A percentile compares a stretch with the other conserved stretches of the same genome.
Evolutionary conservation across 768 basidiomycete genomes (phyloP).

Genomic region (Pholiota molesta): DNA sequence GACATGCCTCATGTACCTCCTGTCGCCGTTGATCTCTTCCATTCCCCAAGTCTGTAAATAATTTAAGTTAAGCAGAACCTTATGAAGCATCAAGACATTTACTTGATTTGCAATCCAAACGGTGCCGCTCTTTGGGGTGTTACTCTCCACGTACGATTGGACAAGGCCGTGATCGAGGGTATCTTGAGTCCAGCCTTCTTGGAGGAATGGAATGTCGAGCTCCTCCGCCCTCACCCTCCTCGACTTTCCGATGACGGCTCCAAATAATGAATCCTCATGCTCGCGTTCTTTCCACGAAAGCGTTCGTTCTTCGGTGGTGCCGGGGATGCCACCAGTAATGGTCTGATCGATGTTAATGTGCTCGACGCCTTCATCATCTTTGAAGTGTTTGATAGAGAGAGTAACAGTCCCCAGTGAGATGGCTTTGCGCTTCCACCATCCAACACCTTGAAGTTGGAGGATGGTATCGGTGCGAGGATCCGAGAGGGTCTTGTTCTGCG

Average conservation of each 20-base stretch:
- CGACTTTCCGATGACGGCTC: constrained; percentile 55
- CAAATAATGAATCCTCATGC: constrained; percentile 67
- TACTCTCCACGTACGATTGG: constrained; percentile 54
- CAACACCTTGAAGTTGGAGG: constrained; percentile 69
- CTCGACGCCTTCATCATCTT: constrained; percentile 59
- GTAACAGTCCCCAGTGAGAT: constrained; percentile 62
- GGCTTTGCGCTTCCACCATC: constrained; percentile 70
- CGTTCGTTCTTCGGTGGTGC: constrained; percentile 57
- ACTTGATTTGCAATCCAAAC: constrained; percentile 73
- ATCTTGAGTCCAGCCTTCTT: constrained; percentile 48
- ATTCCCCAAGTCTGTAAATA: constrained; percentile 63
- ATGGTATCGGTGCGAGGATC: constrained; percentile 60
- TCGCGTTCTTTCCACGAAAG: constrained; percentile 57
- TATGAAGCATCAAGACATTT: constrained; percentile 35
- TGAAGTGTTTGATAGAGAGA: constrained; percentile 65
- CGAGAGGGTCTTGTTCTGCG: constrained; percentile 70
- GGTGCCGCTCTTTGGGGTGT: constrained; percentile 61
- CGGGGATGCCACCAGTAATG: constrained; percentile 63
- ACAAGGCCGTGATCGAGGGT: constrained; percentile 48
- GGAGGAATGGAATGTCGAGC: constrained; percentile 50
- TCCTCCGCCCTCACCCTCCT: constrained; percentile 50
- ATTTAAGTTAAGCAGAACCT: constrained; percentile 32
- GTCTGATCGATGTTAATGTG: constrained; percentile 70
- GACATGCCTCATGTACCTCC: constrained; percentile 62
- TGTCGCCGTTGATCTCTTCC: constrained; percentile 57